These are phyloP conservation scores for Neurospora intermedia DNA, from an alignment of 495 filamentous ascomycete species.

Conservation along the genomic window DNA sequence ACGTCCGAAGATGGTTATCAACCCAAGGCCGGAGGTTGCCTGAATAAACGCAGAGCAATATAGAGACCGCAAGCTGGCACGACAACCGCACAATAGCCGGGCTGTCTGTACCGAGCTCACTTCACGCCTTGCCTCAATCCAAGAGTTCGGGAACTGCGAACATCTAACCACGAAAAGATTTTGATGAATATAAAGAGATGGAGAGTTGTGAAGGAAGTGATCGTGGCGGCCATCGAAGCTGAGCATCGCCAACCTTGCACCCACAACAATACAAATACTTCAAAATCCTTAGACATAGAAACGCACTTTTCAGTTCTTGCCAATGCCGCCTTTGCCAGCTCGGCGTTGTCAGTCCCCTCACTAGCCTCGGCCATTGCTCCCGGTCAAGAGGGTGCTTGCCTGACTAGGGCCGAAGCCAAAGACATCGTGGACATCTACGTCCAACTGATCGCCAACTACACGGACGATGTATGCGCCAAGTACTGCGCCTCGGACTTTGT, in stretches of 20 bases:
- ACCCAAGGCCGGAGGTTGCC: constrained; percentile 9
- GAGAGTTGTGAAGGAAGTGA: background rate
- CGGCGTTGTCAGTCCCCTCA: constrained; percentile 17
- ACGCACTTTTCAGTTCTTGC: constrained; percentile 21
- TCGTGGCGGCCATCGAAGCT: background rate
- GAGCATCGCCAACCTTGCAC: constrained; percentile 1
- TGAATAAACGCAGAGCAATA: constrained; percentile 20
- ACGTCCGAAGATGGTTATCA: constrained; percentile 18
- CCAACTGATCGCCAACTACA: constrained; percentile 26
- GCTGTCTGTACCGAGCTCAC: background rate
- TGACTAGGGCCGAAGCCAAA: constrained; percentile 18
- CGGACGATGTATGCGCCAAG: constrained; percentile 22
- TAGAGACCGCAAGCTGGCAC: background rate
- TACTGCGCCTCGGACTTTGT: constrained; percentile 25
- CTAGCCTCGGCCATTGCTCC: constrained; percentile 6
- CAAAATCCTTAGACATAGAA: background rate
- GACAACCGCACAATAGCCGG: background rate
- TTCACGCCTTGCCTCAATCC: background rate
- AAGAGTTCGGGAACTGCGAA: background rate
- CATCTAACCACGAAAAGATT: background rate
- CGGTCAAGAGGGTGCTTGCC: constrained; percentile 12
- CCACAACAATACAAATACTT: background rate
- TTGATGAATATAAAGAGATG: constrained; percentile 8
- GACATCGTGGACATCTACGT: constrained; percentile 22
- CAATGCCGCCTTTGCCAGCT: constrained; percentile 15